These are phyloP conservation scores for Huntiella savannae DNA, from an alignment of 2,329 filamentous ascomycete genomes.

Conservation along the genomic window DNA sequence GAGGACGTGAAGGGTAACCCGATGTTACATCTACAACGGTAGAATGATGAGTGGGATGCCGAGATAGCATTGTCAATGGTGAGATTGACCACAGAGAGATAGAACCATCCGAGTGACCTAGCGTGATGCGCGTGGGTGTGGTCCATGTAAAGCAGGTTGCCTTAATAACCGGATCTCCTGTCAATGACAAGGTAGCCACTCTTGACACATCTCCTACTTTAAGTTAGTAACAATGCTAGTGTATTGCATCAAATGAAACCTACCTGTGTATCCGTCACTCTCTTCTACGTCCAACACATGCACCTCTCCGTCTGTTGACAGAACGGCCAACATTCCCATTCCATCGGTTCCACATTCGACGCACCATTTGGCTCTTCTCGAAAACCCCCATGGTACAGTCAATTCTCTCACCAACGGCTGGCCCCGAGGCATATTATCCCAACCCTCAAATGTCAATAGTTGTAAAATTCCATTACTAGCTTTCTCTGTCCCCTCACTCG, in stretches of 20 bases:
- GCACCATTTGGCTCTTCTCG: conserved; percentile 33
- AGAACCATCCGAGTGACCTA: conserved; percentile 38
- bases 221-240: conserved; percentile 14
- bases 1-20: conserved; percentile 36
- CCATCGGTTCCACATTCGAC: conserved; percentile 21
- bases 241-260: background rate
- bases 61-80: conserved; percentile 28
- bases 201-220: conserved; percentile 23
- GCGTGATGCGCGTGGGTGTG: conserved; percentile 32
- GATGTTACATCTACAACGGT: conserved; percentile 35
- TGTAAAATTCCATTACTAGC: conserved; percentile 30
- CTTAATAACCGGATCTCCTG: conserved; percentile 27
- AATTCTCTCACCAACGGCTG: conserved; percentile 25
- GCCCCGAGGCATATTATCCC: conserved; percentile 13
- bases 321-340: conserved; percentile 26
- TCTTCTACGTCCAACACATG: conserved; percentile 26
- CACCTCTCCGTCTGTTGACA: conserved; percentile 32
- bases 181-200: conserved; percentile 25
- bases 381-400: conserved; percentile 32
- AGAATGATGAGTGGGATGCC: conserved; percentile 34
- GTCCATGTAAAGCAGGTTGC: conserved; percentile 37
- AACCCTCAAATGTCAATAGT: conserved; percentile 28
- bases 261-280: conserved; percentile 15
- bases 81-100: conserved; percentile 36
- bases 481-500: conserved; percentile 23